Evolutionary conservation across 2,329 filamentous ascomycete species (phyloP), one percentile per base, ranked within the genome.

Genomic region (Rasamsonia emersonii): DNA sequence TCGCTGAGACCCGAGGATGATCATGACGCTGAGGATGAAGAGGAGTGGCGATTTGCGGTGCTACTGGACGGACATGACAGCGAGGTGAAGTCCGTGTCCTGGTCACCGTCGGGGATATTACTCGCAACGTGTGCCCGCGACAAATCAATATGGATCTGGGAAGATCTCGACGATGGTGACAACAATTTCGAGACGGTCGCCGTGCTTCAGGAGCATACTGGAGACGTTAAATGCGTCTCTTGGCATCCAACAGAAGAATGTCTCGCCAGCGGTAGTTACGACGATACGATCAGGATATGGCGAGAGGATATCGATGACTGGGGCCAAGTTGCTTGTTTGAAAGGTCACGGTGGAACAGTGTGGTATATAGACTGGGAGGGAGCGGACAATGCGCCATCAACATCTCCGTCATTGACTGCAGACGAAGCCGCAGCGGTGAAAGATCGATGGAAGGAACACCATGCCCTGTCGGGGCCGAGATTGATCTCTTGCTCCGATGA

Each of bases 101-200:
- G 64, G 59, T 61, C 59, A 1, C 48, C 62, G 3, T 59, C 67
- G 82, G 95, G 67, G 68, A 89, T 41, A 70, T 75, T 86, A 47
- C 71, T 98, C 4, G 91, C 91, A 4, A 95, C 88, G 0, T 95
- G 88, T 59, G 83, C 78, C 32, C 74, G 91, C 29, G 91, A 98
- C 57, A 96, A 96, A 65, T 82, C 77, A 10, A 85, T 96, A 11
- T 98, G 91, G 91, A 85, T 98, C 47, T 98, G 91, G 91, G 91
- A 98, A 61, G 91, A 96, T 56, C 74, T 95, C 33, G 63, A 65
- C 34, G 80, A 83, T 44, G 82, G 80, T 10, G 88, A 93, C 34
- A 89, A 94, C 56, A 91, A 96, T 55, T 96, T 88, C 67, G 91
- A 98, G 69, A 96, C 91, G 2, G 79, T 96, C 10, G 91, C 89